phyloP scores from a whole-genome alignment of 2,329 filamentous ascomycete species.

The Stagonosporopsis vannaccii region DNA sequence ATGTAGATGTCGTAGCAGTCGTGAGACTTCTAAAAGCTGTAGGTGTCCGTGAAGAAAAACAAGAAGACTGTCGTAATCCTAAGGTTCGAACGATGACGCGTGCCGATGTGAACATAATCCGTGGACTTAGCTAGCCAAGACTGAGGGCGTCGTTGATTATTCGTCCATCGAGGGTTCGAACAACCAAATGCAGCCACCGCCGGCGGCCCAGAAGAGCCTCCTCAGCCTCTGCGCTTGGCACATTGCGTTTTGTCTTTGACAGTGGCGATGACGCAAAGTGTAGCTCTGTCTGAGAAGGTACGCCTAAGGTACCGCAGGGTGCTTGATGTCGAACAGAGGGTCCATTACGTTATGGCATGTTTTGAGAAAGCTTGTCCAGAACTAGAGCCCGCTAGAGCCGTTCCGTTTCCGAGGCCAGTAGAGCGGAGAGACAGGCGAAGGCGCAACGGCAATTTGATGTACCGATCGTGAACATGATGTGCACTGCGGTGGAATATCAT shows the following conservation, averaged over 20 bases:
- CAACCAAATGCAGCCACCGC: conserved; percentile 1
- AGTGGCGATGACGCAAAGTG: conserved; percentile 27
- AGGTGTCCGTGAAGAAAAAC: background rate
- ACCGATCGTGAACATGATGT: background rate
- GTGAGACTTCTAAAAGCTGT: background rate
- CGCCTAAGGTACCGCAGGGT: background rate
- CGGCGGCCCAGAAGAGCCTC: conserved; percentile 22
- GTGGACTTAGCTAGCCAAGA: conserved; percentile 3
- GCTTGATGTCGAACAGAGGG: background rate
- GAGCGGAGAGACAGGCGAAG: background rate
- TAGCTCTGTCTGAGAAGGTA: background rate
- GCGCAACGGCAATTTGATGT: background rate
- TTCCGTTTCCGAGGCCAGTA: conserved; percentile 8
- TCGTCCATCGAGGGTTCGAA: background rate
- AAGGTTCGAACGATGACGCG: conserved; percentile 21
- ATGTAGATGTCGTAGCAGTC: background rate
- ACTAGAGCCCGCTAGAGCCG: conserved; percentile 13
- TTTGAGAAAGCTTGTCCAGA: conserved; percentile 10
- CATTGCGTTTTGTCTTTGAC: conserved; percentile 16
- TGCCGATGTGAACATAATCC: conserved; percentile 21
- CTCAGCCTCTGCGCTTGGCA: conserved; percentile 21
- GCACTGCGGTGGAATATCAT: background rate
- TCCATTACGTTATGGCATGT: conserved; percentile 14
- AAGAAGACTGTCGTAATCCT: conserved; percentile 3
- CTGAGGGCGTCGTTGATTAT: conserved; percentile 3